Evolutionary conservation across 164 flowering plant genomes (phyloP), one percentile per base, ranked within the genome.

Genomic region (Umbilicus rupestris): DNA sequence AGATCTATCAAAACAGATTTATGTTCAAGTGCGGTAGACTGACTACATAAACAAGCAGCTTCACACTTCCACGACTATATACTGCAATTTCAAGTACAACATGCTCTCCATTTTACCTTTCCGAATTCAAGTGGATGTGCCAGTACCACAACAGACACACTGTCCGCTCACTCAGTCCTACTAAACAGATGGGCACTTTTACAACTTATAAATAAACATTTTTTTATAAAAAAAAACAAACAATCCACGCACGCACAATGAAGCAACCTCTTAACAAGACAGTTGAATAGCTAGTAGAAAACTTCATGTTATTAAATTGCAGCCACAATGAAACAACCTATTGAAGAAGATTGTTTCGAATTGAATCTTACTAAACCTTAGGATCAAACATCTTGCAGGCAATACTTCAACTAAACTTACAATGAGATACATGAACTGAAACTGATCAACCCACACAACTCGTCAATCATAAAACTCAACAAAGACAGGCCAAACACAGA

Each of bases 1-100:
- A 87, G 62, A 71, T 82, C 97, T 91, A 82, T 14, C 2, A 20
- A 17, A 65, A 62, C 24, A 19, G 35, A 7, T 69, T 47, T 62
- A 52, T 10, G n/a, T 19, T 35, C 7, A 33, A n/a, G 14, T n/a
- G n/a, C 26, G 35, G 14, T n/a, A 35, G 11, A 11, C 9, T 52
- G 24, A 20, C 1, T 52, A 52, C 26, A 20, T 2, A 8, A 4
- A 20, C 22, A 26, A 7, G 24, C 59, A 35, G 42, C 26, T 22
- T 62, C 39, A 62, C 22, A 7, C 5, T n/a, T 62, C 10, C 28
- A 33, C 14, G 15, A 20, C 0, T 41, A 37, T 26, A 22, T 10
- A 41, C 42, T n/a, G 22, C 17, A 35, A 62, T 30, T 52, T 22
- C 29, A 52, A 11, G 24, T 24, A 24, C 58, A 20, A 22, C 58